Percentiles rank a stretch among this genome's conserved stretches.
Evolutionary conservation across 1,139 yeast species (phyloP).

Genomic region (Yamadazyma trypodendri): DNA sequence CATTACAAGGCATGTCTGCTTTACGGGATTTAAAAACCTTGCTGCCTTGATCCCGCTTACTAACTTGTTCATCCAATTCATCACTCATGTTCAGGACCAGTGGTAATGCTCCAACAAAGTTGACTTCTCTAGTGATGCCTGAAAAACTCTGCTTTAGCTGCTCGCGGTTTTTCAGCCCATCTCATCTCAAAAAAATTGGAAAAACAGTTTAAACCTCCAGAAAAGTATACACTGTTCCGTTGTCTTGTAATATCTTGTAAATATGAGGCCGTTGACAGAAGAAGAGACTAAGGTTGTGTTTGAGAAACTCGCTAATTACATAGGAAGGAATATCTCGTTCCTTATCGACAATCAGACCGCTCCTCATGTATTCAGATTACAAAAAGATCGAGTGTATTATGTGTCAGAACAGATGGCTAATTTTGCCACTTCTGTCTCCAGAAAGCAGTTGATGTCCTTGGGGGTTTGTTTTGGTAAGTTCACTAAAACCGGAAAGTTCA

Average conservation of each 20-base stretch:
- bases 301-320: conserved; percentile 93
- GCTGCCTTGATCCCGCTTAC: conserved; percentile 43
- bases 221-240: neutral
- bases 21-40: conserved; percentile 38
- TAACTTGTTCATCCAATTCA: conserved; percentile 23
- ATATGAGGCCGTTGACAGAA: conserved; percentile 93
- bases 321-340: conserved; percentile 89
- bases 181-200: conserved; percentile 6
- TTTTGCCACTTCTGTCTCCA: conserved; percentile 85
- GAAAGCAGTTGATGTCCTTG: conserved; percentile 86
- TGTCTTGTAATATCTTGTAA: neutral
- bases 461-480: conserved; percentile 95
- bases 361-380: conserved; percentile 93
- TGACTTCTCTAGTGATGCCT: neutral
- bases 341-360: conserved; percentile 85
- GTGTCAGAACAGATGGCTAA: conserved; percentile 81
- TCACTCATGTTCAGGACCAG: conserved; percentile 1
- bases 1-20: conserved; percentile 26
- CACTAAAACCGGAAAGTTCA: conserved; percentile 95
- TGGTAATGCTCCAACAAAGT: too few relatives aligned
- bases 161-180: conserved; percentile 1
- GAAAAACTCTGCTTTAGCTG: conserved; percentile 1
- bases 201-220: too few relatives aligned
- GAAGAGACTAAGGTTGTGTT: conserved; percentile 95
- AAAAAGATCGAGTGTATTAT: conserved; percentile 94